A percentile compares a stretch with the other conserved stretches of the same genome.
Evolutionary conservation across 228 moss, liverwort and hornwort species (phyloP).

Genomic region (Sphagnum magellanicum): DNA sequence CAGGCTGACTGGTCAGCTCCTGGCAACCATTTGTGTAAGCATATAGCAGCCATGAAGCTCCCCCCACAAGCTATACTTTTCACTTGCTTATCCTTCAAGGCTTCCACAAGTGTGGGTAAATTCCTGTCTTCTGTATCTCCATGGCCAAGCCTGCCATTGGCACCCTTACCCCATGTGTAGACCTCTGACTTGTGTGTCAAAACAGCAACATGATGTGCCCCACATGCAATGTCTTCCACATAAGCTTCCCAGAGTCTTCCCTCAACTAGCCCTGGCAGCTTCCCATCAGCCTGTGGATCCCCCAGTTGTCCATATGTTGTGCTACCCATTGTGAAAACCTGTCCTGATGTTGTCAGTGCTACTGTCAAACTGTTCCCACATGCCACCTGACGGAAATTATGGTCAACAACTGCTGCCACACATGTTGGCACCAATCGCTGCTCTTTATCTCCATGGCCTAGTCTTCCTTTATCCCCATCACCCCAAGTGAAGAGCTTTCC

Average conservation of each 20-base stretch:
- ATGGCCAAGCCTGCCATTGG: slow-evolving; percentile 89
- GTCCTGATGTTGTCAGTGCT: slow-evolving; percentile 83
- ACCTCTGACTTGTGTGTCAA: slow-evolving; percentile 95
- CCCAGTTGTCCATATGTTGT: slow-evolving; percentile 90
- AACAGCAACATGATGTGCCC: slow-evolving; percentile 91
- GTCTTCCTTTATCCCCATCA: slow-evolving; percentile 87
- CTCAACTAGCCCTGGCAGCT: slow-evolving; percentile 75
- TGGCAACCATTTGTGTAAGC: slow-evolving; percentile 93
- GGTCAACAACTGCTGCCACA: slow-evolving; percentile 88
- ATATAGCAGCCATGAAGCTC: slow-evolving; percentile 87
- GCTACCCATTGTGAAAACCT: slow-evolving; percentile 97
- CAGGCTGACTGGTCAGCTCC: slow-evolving; percentile 93
- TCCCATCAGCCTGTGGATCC: slow-evolving; percentile 87
- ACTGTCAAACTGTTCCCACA: slow-evolving; percentile 93
- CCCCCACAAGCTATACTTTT: slow-evolving; percentile 85
- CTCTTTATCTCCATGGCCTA: slow-evolving; percentile 98
- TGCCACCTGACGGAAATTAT: slow-evolving; percentile 90
- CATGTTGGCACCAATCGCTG: slow-evolving; percentile 93
- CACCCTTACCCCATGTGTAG: slow-evolving; percentile 97
- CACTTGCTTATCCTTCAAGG: slow-evolving; percentile 93
- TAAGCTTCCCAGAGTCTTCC: slow-evolving; percentile 66
- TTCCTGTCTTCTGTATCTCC: slow-evolving; percentile 80
- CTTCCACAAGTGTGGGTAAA: slow-evolving; percentile 73
- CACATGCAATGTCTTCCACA: slow-evolving; percentile 89
- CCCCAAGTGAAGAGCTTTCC: slow-evolving; percentile 99